Conservation (phyloP, 345 rosid species). For the Physaria fendleri region DNA sequence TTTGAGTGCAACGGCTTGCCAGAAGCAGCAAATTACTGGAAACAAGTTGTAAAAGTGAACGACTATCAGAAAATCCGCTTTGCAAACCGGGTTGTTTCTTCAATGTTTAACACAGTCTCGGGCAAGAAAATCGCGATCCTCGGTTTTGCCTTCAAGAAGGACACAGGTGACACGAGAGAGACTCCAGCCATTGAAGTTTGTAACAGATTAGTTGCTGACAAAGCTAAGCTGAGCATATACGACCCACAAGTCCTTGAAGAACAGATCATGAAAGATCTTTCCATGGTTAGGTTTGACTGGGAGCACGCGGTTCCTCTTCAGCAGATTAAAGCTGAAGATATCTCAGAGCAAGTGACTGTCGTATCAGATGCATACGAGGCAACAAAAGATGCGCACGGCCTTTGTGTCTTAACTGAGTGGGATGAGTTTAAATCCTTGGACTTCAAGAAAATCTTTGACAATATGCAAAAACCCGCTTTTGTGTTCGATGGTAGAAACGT, state of each 20-base stretch:
- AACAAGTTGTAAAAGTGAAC: conserved; percentile 67
- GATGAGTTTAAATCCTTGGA: conserved; percentile 59
- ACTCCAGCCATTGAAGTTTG: conserved; percentile 75
- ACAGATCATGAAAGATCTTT: conserved; percentile 58
- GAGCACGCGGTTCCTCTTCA: conserved; percentile 58
- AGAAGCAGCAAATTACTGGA: conserved; percentile 66
- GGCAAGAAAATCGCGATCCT: conserved; percentile 60
- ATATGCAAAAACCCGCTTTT: conserved; percentile 50
- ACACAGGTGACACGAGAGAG: conserved; percentile 79
- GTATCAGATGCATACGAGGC: conserved; percentile 55
- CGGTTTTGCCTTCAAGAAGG: conserved; percentile 72
- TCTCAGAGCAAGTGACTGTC: conserved; percentile 40
- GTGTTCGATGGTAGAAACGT: conserved; percentile 75
- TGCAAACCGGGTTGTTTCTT: conserved; percentile 55
- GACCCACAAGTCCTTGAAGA: conserved; percentile 61
- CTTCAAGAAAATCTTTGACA: conserved; percentile 37
- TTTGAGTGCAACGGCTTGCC: conserved; percentile 71
- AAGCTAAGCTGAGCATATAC: conserved; percentile 52
- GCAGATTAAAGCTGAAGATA: conserved; percentile 42
- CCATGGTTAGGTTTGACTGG: conserved; percentile 73
- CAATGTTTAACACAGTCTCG: conserved; percentile 61
- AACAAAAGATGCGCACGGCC: conserved; percentile 52
- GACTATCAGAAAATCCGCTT: conserved; percentile 67
- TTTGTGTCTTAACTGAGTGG: conserved; percentile 66
- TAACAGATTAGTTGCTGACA: conserved; percentile 55